These are phyloP conservation scores for Globisporangium lucens DNA, from an alignment of 352 stramenopile species.

Conservation along the genomic window DNA sequence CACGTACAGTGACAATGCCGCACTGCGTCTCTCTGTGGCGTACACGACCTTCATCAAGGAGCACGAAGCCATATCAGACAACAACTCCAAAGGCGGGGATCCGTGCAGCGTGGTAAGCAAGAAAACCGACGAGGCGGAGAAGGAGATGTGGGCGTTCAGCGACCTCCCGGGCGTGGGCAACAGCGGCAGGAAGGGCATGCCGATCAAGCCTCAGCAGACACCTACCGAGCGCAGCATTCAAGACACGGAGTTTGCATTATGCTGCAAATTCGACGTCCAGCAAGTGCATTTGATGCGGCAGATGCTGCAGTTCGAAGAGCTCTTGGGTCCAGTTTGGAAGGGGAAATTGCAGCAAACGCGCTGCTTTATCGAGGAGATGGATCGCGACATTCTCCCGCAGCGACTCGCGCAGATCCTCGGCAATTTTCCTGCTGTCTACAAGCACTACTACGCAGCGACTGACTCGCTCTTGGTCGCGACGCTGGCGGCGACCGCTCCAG, in stretches of 20 bases:
- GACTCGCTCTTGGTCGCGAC: conserved; percentile 56
- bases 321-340: conserved; percentile 48
- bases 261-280: conserved; percentile 20
- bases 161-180: conserved; percentile 74
- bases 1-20: conserved; percentile 40
- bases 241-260: conserved; percentile 56
- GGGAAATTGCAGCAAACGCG: conserved; percentile 43
- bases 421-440: conserved; percentile 35
- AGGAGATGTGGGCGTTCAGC: conserved; percentile 45
- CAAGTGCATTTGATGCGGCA: conserved; percentile 59
- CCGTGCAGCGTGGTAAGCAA: conserved; percentile 25
- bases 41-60: conserved; percentile 25
- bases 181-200: conserved; percentile 57
- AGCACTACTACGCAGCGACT: conserved; percentile 48
- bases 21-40: conserved; percentile 28
- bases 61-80: background rate
- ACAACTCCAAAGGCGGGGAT: background rate
- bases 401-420: conserved; percentile 47
- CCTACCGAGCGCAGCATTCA: conserved; percentile 43
- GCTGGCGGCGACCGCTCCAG: conserved; percentile 44
- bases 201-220: conserved; percentile 29
- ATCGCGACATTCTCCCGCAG: conserved; percentile 48
- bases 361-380: conserved; percentile 34
- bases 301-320: conserved; percentile 53
- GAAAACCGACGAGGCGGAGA: conserved; percentile 51